Base-by-base conservation (phyloP, 192 early-diverging fungal genomes). In the Gonapodya sp. region DNA sequence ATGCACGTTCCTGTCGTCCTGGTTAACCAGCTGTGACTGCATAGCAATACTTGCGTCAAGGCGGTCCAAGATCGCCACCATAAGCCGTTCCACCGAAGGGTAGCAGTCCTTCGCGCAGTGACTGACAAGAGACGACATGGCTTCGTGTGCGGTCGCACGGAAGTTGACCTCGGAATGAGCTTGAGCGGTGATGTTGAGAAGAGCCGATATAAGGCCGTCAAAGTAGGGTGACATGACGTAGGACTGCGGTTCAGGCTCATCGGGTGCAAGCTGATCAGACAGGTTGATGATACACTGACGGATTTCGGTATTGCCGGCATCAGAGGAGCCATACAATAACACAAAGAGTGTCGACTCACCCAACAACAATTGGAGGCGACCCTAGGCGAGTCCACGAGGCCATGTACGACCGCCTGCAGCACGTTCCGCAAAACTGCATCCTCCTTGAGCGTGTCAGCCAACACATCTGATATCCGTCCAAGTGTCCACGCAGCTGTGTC, bases 401-500 rank as follows among this genome's bases (percentile, higher is more conserved):
- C 98, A 18, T 85, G 84, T 0, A 96, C 89, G 72, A 99, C 85
- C 31, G 94, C 94, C 80, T 87, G 86, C 33, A 96, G 87, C 31
- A 96, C 84, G 35, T 85, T 89, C 80, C 92, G 88, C 64, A 96
- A 86, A 46, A 93, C 35, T 14, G 80, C 81, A 36, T 81, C 34
- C 36, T 32, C 31, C 24, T 36, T 81, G 14, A 83, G 73, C 32
- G 82, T 35, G 30, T 84, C 82, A 37, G 90, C 88, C 73, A 96
- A 81, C 73, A 93, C 83, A 79, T 98, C 95, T 78, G 91, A 97
- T 34, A 99, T 95, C 80, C 96, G 93, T 79, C 98, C 97, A 14
- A 99, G 87, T n/a, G 96, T 95, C 98, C 98, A 99, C 24, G 96
- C 97, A 1, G 96, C 94, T 30, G 96, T 94, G 85, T 99, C 98